Percentiles rank a stretch among this genome's conserved stretches.
These are phyloP conservation scores for Nemania sp. DNA, from an alignment of 2,329 filamentous ascomycete species.

Conservation along the genomic window DNA sequence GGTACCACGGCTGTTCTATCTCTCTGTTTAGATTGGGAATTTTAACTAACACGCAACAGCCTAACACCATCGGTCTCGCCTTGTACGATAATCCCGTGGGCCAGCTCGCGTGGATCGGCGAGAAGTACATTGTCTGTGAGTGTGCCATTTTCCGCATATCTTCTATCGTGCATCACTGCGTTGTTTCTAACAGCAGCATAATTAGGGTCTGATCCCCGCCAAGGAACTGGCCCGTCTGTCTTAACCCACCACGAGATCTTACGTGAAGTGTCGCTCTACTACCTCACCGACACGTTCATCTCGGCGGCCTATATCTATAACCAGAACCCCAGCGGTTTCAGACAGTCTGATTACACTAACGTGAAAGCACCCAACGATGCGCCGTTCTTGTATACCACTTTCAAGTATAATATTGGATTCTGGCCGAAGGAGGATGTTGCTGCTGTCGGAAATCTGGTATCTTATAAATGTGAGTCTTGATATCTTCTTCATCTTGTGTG, in stretches of 20 bases:
- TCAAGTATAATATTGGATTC: constrained; percentile 13
- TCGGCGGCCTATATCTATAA: constrained; percentile 10
- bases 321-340: constrained; percentile 9
- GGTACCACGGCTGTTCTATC: neutral
- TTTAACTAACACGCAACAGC: neutral
- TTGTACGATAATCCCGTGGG: constrained; percentile 15
- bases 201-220: constrained; percentile 18
- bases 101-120: constrained; percentile 13
- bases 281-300: constrained; percentile 5
- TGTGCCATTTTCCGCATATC: neutral
- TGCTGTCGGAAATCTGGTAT: constrained; percentile 10
- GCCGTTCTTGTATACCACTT: constrained; percentile 11
- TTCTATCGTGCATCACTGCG: neutral
- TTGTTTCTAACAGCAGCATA: neutral
- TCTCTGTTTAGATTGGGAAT: neutral
- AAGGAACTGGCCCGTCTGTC: constrained; percentile 6
- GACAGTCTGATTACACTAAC: neutral
- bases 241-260: constrained; percentile 12
- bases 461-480: constrained; percentile 14
- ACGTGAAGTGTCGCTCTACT: constrained; percentile 7
- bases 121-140: constrained; percentile 12
- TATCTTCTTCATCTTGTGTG: neutral
- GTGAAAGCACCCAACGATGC: constrained; percentile 10
- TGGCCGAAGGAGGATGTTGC: constrained; percentile 16
- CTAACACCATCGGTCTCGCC: constrained; percentile 11